Base-by-base conservation (phyloP, 2,329 filamentous ascomycete genomes). In the Triangularia setosa region DNA sequence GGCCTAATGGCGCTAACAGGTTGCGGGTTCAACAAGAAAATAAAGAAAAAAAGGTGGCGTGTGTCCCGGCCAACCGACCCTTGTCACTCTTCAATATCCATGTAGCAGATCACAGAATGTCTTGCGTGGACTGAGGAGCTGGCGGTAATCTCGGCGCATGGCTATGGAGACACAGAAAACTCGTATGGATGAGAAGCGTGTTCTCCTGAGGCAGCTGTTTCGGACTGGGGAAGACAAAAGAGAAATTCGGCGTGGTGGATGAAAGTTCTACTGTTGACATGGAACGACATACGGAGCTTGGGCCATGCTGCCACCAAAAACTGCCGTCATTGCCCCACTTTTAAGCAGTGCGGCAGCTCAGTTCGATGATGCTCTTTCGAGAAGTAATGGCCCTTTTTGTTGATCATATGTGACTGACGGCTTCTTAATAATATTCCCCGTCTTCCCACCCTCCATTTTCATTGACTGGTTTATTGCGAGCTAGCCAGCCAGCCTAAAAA, bases 271-370 rank as follows among this genome's bases (percentile, higher is more conserved):
- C 16, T 40, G 33, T 40, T 40, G 33, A 40, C 33, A 40, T n/a
- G 33, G 4, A 18, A 18, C n/a, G 30, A 14, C 23, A 25, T 44
- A 18, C 8, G 62, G 18, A 64, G 61, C 61, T 63, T 58, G 33
- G 52, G 59, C 27, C 23, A 12, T 25, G n/a, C 23, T 4, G 12
- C 18, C 61, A 18, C 64, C 65, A 65, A 62, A 54, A 16, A 4
- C 40, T 67, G 25, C 64, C 68, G 68, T 70, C 68, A 70, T 68
- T 33, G 67, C 44, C 67, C 68, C 68, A 66, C 67, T 57, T 69
- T 62, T 66, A 3, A 48, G 40, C 40, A 21, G 40, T 48, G 40
- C 40, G n/a, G 21, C 40, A 48, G 40, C 40, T 48, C 40, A 48
- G 40, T n/a, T 48, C 40, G 55, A 64, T 63, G 57, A 61, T 64